Evolutionary conservation across 768 basidiomycete species (phyloP).

Genomic region (Phlebiopsis gigantea): DNA sequence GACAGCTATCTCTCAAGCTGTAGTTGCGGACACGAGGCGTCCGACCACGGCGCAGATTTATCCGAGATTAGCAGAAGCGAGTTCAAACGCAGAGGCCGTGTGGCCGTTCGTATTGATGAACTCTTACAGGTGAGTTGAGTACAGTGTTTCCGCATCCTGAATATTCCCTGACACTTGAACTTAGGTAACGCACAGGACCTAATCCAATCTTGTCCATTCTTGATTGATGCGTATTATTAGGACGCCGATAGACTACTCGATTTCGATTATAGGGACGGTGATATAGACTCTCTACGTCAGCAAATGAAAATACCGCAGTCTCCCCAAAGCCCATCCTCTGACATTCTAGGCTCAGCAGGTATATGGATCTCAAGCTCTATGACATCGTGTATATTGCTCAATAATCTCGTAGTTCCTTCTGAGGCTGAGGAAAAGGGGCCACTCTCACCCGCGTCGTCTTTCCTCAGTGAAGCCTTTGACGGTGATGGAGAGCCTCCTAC

Average conservation of each 20-base stretch:
- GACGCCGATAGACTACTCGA: constrained; percentile 73
- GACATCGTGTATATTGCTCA: not conserved
- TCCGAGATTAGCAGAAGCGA: constrained; percentile 52
- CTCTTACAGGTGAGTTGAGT: constrained; percentile 58
- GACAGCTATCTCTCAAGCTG: constrained; percentile 54
- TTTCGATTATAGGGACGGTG: constrained; percentile 70
- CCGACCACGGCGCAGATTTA: constrained; percentile 64
- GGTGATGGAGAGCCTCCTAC: constrained; percentile 19
- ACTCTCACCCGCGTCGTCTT: constrained; percentile 29
- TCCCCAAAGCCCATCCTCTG: constrained; percentile 40
- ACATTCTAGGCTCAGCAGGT: constrained; percentile 50
- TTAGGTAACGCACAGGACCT: not conserved
- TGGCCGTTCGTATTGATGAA: constrained; percentile 79
- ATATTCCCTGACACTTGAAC: not conserved
- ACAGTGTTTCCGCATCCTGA: not conserved
- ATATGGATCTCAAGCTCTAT: constrained; percentile 9
- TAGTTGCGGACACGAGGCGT: constrained; percentile 62
- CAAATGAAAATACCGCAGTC: constrained; percentile 59
- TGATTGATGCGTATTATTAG: constrained; percentile 33
- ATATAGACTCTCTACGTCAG: constrained; percentile 61
- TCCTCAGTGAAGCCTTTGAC: constrained; percentile 21
- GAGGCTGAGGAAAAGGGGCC: constrained; percentile 23
- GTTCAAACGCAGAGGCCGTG: constrained; percentile 64
- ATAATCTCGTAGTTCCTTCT: constrained; percentile 16
- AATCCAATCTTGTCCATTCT: not conserved